Evolutionary conservation across 768 basidiomycete species (phyloP).

Genomic region (Imleria badia): DNA sequence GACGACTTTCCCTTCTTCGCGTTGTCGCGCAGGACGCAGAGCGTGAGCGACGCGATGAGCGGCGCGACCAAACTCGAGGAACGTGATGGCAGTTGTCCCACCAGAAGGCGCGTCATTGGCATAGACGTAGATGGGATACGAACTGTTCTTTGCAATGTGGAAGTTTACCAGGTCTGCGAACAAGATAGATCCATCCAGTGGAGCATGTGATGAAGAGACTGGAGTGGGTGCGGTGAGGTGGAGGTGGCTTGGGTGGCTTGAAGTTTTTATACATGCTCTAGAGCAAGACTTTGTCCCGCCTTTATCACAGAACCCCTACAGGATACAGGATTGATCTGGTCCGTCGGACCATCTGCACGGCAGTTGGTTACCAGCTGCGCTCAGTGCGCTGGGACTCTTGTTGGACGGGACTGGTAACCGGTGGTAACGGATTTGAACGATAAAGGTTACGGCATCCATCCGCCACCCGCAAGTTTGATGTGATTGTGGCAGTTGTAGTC

Average conservation of each 20-base stretch:
- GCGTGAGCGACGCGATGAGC: slow-evolving; percentile 31
- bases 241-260: background rate
- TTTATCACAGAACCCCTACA: background rate
- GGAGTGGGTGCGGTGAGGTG: background rate
- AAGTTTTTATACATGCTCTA: background rate
- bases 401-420: too few relatives aligned
- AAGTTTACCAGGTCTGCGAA: slow-evolving; percentile 26
- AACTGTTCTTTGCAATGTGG: slow-evolving; percentile 17
- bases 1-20: slow-evolving; percentile 27
- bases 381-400: too few relatives aligned
- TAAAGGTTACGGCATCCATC: too few relatives aligned
- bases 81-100: slow-evolving; percentile 15
- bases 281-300: background rate
- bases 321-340: background rate
- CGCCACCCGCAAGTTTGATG: too few relatives aligned
- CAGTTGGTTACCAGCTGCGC: too few relatives aligned
- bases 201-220: background rate
- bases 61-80: slow-evolving; percentile 31
- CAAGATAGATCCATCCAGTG: slow-evolving; percentile 19
- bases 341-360: too few relatives aligned
- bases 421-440: too few relatives aligned
- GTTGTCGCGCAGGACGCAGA: slow-evolving; percentile 18
- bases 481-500: too few relatives aligned
- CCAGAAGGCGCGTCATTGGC: slow-evolving; percentile 7
- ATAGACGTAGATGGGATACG: slow-evolving; percentile 15